These are phyloP conservation scores for Pyrus betulifolia DNA, from an alignment of 306 rosid genomes.

Conservation along the genomic window DNA sequence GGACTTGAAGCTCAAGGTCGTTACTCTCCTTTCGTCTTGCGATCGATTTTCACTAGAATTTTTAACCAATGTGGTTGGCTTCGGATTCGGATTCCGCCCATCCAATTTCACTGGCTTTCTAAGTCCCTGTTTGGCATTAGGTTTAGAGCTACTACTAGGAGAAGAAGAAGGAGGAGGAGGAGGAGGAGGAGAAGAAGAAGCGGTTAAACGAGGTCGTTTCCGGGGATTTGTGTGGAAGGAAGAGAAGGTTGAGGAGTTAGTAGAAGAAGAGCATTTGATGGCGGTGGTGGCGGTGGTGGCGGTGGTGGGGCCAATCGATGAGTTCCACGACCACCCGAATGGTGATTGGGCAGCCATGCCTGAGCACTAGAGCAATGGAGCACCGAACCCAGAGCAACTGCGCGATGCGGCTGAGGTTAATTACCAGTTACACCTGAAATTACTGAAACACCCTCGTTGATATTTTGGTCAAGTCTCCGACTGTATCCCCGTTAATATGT, in stretches of 20 bases:
- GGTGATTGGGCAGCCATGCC: constrained; percentile 33
- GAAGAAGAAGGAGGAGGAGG: constrained; percentile 9
- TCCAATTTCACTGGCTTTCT: constrained; percentile 10
- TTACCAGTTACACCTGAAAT: not conserved
- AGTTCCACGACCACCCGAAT: constrained; percentile 9
- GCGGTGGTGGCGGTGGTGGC: not conserved
- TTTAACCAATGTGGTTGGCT: not conserved
- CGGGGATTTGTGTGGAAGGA: not conserved
- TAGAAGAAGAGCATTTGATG: not conserved
- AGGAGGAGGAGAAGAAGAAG: constrained; percentile 5
- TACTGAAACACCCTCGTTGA: not conserved
- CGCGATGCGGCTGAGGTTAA: not conserved
- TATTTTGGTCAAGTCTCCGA: not conserved
- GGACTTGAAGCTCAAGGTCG: constrained; percentile 20
- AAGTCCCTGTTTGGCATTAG: constrained; percentile 1
- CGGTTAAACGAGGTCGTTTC: constrained; percentile 27
- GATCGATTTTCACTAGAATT: not conserved
- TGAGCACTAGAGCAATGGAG: not conserved
- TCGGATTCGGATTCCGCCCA: constrained; percentile 10
- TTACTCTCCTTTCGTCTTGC: not conserved
- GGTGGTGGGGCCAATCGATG: not conserved
- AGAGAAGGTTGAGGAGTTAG: constrained; percentile 3
- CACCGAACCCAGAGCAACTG: not conserved
- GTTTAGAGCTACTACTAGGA: constrained; percentile 5
- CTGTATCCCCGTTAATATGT: not conserved